Percentiles rank a stretch among this genome's conserved stretches.
These are phyloP conservation scores for Solidago caesia DNA, from an alignment of 129 eudicot genomes.

Conservation along the genomic window DNA sequence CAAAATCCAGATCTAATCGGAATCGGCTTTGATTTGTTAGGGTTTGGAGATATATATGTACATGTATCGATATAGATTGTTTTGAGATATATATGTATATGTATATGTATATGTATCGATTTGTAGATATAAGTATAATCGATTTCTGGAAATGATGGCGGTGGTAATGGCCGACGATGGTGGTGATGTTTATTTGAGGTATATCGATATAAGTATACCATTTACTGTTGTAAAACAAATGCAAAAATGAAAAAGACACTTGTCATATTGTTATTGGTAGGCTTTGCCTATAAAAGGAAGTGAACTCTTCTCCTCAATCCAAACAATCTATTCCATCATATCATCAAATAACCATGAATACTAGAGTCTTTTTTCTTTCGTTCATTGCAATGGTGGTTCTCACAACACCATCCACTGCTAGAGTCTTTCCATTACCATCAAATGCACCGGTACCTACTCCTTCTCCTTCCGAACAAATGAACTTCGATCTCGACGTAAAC, in stretches of 20 bases:
- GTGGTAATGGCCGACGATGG: too few relatives aligned
- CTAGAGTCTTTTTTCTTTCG: slow-evolving; percentile 10
- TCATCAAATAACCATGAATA: slow-evolving; percentile 20
- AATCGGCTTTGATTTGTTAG: too few relatives aligned
- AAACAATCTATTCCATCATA: background rate
- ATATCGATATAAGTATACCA: too few relatives aligned
- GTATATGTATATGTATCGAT: too few relatives aligned
- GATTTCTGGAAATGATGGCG: too few relatives aligned
- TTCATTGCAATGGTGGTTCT: slow-evolving; percentile 28
- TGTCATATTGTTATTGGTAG: background rate
- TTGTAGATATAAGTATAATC: too few relatives aligned
- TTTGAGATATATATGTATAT: too few relatives aligned
- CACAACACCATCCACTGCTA: slow-evolving; percentile 24
- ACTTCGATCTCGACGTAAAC: background rate
- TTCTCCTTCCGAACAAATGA: background rate
- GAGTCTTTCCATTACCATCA: slow-evolving; percentile 19
- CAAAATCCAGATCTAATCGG: too few relatives aligned
- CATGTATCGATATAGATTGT: too few relatives aligned
- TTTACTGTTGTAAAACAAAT: background rate
- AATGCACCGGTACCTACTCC: background rate
- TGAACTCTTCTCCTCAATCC: background rate
- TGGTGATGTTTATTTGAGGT: too few relatives aligned
- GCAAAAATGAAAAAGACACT: slow-evolving; percentile 2
- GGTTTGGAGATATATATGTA: too few relatives aligned
- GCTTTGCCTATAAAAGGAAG: slow-evolving; percentile 21